Percentiles rank a stretch among this genome's conserved stretches.
These are phyloP conservation scores for Cenchrus fungigraminus DNA, from an alignment of 176 grass and related monocot species.

Conservation along the genomic window DNA sequence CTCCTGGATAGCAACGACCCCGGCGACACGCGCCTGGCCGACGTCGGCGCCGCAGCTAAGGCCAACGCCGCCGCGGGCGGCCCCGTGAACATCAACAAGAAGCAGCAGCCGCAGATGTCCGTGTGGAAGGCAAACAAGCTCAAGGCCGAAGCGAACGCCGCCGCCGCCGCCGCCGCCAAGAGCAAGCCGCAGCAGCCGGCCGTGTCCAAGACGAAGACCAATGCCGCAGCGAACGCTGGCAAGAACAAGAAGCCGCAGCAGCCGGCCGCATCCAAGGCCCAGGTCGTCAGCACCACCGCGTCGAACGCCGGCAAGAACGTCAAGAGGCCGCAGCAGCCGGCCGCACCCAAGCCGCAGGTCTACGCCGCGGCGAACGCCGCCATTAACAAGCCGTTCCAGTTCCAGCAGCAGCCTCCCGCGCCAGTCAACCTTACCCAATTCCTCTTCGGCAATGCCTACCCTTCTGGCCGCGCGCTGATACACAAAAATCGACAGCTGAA, in stretches of 20 bases:
- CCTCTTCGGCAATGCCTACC: neutral
- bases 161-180: neutral
- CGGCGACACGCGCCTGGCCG: neutral
- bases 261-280: neutral
- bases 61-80: neutral
- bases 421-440: neutral
- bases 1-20: neutral
- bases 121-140: neutral
- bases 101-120: constrained; percentile 2
- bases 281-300: neutral
- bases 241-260: neutral
- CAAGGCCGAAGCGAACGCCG: neutral
- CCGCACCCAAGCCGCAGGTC: neutral
- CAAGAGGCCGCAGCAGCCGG: neutral
- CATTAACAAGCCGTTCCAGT: neutral
- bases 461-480: neutral
- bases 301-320: neutral
- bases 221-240: neutral
- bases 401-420: neutral
- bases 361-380: neutral
- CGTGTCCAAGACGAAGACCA: neutral
- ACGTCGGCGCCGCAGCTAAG: neutral
- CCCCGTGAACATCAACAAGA: neutral
- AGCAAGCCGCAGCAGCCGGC: neutral
- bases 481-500: neutral